These are phyloP conservation scores for Diaporthe sp. DNA, from an alignment of 2,329 filamentous ascomycete genomes.

Conservation along the genomic window DNA sequence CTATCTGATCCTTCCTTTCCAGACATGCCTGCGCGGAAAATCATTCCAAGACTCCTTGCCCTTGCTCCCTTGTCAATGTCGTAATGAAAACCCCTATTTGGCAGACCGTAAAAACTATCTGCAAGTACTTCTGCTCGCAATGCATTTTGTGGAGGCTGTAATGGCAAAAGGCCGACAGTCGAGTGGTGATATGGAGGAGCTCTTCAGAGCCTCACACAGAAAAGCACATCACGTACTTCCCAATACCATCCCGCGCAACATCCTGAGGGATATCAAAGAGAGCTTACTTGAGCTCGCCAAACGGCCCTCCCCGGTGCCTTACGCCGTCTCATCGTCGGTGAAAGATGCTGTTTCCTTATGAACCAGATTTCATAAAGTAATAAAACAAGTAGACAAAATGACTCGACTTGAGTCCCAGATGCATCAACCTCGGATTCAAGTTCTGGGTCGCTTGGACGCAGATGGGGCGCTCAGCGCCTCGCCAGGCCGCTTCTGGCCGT, in stretches of 20 bases:
- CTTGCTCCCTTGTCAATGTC: constrained; percentile 36
- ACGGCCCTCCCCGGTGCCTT: neutral
- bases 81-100: constrained; percentile 30
- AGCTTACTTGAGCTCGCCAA: constrained; percentile 7
- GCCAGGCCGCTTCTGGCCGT: constrained; percentile 60
- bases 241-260: constrained; percentile 28
- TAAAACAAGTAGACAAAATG: constrained; percentile 20
- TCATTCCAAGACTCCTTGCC: constrained; percentile 41
- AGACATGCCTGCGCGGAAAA: constrained; percentile 41
- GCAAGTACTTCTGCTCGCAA: constrained; percentile 38
- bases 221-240: constrained; percentile 17
- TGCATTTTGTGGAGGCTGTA: constrained; percentile 33
- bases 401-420: constrained; percentile 9
- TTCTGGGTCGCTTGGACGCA: constrained; percentile 57
- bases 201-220: constrained; percentile 29
- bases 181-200: constrained; percentile 24
- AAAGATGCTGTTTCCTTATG: constrained; percentile 19
- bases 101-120: constrained; percentile 34
- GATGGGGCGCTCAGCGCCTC: constrained; percentile 51
- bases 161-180: constrained; percentile 36
- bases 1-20: constrained; percentile 40
- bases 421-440: constrained; percentile 39
- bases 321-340: constrained; percentile 8
- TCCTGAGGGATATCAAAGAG: neutral
- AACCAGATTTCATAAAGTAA: constrained; percentile 11